Conservation (phyloP, 2,329 filamentous ascomycete genomes). For the Monilinia polystroma region DNA sequence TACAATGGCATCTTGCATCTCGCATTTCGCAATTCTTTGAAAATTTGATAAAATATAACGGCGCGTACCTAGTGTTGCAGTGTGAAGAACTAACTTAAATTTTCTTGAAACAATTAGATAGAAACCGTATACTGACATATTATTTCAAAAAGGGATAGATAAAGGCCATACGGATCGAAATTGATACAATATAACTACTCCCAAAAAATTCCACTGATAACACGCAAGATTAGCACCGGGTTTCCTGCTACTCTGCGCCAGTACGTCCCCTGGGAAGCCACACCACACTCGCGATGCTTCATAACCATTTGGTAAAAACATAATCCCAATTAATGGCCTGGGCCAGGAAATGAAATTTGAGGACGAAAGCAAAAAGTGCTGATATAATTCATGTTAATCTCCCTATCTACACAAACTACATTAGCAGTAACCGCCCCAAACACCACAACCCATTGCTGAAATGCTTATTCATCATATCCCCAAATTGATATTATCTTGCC, state of each 20-base stretch:
- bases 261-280: not conserved
- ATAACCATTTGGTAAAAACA: too few species aligned
- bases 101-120: too few species aligned
- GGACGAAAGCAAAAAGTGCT: constrained; percentile 3
- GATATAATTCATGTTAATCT: constrained; percentile 21
- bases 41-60: too few species aligned
- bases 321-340: not conserved
- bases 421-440: constrained; percentile 22
- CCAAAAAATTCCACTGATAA: too few species aligned
- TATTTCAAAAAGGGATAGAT: too few species aligned
- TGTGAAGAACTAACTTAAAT: too few species aligned
- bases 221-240: too few species aligned
- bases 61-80: too few species aligned
- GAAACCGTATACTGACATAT: not conserved
- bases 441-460: constrained; percentile 19
- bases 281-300: constrained; percentile 3
- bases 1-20: too few species aligned
- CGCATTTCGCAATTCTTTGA: too few species aligned
- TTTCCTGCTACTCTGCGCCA: not conserved
- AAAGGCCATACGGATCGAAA: too few species aligned
- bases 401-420: constrained; percentile 22
- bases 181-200: too few species aligned
- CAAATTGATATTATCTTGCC: constrained; percentile 3
- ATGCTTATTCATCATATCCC: constrained; percentile 10
- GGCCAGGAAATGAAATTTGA: not conserved